phyloP scores from a whole-genome alignment of 371 early-diverging fungal genomes.

The Conidiobolus incongruus region DNA sequence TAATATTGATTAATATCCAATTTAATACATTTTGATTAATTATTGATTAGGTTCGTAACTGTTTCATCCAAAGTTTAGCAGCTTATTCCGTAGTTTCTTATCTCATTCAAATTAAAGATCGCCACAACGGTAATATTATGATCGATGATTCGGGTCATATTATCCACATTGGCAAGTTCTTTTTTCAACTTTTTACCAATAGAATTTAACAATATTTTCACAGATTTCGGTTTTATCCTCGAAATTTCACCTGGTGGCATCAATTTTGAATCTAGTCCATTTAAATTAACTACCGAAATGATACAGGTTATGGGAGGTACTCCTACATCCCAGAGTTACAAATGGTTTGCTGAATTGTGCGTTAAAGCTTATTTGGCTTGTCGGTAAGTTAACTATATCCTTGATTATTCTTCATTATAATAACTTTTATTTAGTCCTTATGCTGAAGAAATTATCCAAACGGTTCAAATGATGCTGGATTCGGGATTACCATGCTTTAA shows the following conservation, averaged over 20 bases:
- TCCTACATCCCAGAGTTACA: slow-evolving; percentile 57
- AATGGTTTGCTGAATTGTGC: slow-evolving; percentile 68
- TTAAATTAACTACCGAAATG: slow-evolving; percentile 98
- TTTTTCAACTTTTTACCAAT: neutral
- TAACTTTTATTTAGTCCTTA: slow-evolving; percentile 35
- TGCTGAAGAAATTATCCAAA: slow-evolving; percentile 77
- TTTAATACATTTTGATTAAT: neutral
- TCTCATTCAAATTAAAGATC: slow-evolving; percentile 94
- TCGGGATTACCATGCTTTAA: slow-evolving; percentile 97
- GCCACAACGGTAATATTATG: slow-evolving; percentile 99
- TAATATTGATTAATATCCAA: neutral
- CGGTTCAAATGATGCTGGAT: slow-evolving; percentile 82
- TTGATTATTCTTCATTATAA: neutral
- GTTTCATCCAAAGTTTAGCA: slow-evolving; percentile 91
- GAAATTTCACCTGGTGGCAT: slow-evolving; percentile 98
- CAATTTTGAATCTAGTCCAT: slow-evolving; percentile 93
- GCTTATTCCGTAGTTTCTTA: slow-evolving; percentile 95
- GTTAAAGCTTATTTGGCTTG: slow-evolving; percentile 81
- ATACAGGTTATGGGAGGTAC: slow-evolving; percentile 89
- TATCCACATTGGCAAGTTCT: slow-evolving; percentile 72
- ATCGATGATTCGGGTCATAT: slow-evolving; percentile 93
- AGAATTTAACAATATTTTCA: neutral
- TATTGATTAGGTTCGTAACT: slow-evolving; percentile 45
- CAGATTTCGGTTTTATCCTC: slow-evolving; percentile 98
- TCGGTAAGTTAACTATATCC: slow-evolving; percentile 12